phyloP scores from a whole-genome alignment of 2,329 filamentous ascomycete genomes.

The Emmonsia crescens region DNA sequence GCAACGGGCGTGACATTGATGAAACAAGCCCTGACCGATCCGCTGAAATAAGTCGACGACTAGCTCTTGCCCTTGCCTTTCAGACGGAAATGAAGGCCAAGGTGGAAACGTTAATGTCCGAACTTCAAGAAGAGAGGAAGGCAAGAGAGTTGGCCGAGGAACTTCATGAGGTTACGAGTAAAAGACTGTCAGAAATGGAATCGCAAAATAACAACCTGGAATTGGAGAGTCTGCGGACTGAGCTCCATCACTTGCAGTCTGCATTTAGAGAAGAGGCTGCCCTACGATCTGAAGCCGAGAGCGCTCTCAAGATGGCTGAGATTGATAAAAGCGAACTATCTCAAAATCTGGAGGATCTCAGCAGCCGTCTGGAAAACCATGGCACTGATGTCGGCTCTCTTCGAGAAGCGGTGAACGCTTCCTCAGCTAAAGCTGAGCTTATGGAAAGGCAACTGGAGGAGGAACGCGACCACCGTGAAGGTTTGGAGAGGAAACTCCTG shows the following conservation, averaged over 20 bases:
- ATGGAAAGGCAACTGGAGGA: conserved; percentile 70
- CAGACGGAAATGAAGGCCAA: conserved; percentile 74
- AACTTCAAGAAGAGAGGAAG: conserved; percentile 70
- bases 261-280: conserved; percentile 71
- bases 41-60: conserved; percentile 65
- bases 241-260: conserved; percentile 70
- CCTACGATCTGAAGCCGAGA: conserved; percentile 63
- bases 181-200: conserved; percentile 74
- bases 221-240: conserved; percentile 71
- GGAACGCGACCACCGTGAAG: conserved; percentile 65
- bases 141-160: conserved; percentile 81
- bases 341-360: conserved; percentile 55
- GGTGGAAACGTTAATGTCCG: conserved; percentile 55
- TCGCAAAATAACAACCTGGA: conserved; percentile 73
- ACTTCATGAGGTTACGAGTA: conserved; percentile 69
- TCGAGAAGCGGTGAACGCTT: conserved; percentile 65
- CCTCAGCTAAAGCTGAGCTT: conserved; percentile 62
- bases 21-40: conserved; percentile 49
- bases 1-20: conserved; percentile 49
- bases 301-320: conserved; percentile 61
- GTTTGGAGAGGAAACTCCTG: conserved; percentile 62
- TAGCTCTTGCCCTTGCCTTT: conserved; percentile 67
- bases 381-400: conserved; percentile 62
- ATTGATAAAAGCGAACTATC: conserved; percentile 77
- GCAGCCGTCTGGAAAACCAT: conserved; percentile 59